Conservation (phyloP, 2,329 filamentous ascomycete species). For the Cercospora citrullina region DNA sequence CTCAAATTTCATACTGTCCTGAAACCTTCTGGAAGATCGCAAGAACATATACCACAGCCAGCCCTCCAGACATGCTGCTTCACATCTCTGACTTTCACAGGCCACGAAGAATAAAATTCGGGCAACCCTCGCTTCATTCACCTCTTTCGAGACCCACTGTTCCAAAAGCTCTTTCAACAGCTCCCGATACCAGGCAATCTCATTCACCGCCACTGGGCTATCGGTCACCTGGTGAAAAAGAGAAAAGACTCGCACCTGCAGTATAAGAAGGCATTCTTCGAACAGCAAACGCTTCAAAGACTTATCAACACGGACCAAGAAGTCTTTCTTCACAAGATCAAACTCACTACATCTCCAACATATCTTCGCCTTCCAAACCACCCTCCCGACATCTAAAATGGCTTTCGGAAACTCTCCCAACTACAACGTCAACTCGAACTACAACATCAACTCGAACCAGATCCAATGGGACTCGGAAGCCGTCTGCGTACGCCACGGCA, state of each 20-base stretch:
- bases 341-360: neutral
- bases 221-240: neutral
- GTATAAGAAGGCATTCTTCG: neutral
- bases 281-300: neutral
- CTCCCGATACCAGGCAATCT: neutral
- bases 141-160: neutral
- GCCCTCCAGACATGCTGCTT: neutral
- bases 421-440: neutral
- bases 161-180: neutral
- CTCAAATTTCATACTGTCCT: neutral
- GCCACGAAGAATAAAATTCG: neutral
- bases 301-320: neutral
- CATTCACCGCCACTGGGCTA: neutral
- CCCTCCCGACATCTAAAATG: neutral
- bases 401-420: neutral
- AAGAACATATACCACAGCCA: neutral
- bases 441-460: neutral
- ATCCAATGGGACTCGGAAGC: neutral
- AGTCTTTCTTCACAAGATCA: neutral
- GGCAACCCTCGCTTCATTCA: neutral
- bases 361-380: too few relatives aligned
- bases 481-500: neutral
- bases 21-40: neutral
- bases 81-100: neutral
- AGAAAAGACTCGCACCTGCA: neutral